A percentile compares a stretch with the other conserved stretches of the same genome.
These are phyloP conservation scores for Lignosus rhinocerotis DNA, from an alignment of 1,284 basidiomycete species.

Conservation along the genomic window DNA sequence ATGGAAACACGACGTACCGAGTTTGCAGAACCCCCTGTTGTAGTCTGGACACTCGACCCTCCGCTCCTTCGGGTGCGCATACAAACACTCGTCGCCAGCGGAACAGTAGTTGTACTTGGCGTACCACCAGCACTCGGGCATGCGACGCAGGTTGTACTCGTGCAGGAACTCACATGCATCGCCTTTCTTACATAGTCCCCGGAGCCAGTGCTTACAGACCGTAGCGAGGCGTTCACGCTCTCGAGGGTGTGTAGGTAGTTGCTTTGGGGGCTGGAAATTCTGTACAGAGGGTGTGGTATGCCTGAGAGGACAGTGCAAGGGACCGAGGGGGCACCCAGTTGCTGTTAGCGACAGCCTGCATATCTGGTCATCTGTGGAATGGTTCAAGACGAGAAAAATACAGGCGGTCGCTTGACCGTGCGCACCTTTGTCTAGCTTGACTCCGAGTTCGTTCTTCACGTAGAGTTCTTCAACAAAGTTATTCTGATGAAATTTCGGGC, in stretches of 20 bases:
- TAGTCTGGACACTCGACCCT: conserved; percentile 96
- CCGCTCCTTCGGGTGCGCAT: conserved; percentile 95
- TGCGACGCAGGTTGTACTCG: conserved; percentile 96
- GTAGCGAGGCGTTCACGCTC: conserved; percentile 88
- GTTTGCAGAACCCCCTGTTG: conserved; percentile 91
- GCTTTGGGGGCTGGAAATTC: conserved; percentile 88
- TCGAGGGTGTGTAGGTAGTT: conserved; percentile 76
- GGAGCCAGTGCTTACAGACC: conserved; percentile 99
- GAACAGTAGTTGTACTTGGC: conserved; percentile 98
- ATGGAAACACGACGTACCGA: conserved; percentile 55
- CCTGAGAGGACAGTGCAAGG: conserved; percentile 84
- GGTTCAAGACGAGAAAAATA: background rate
- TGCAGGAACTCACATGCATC: conserved; percentile 98
- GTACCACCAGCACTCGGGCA: conserved; percentile 99
- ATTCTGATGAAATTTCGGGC: conserved; percentile 92
- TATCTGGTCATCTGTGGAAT: conserved; percentile 79
- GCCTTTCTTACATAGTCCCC: conserved; percentile 98
- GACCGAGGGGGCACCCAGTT: conserved; percentile 86
- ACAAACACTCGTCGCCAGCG: conserved; percentile 97
- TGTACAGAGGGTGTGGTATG: conserved; percentile 84
- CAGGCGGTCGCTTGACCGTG: conserved; percentile 7
- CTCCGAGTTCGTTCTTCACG: conserved; percentile 80
- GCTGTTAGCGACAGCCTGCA: conserved; percentile 81
- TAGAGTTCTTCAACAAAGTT: conserved; percentile 84
- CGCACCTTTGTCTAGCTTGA: conserved; percentile 92